Conservation (phyloP, 1,284 basidiomycete genomes). For the Puccinia horiana region DNA sequence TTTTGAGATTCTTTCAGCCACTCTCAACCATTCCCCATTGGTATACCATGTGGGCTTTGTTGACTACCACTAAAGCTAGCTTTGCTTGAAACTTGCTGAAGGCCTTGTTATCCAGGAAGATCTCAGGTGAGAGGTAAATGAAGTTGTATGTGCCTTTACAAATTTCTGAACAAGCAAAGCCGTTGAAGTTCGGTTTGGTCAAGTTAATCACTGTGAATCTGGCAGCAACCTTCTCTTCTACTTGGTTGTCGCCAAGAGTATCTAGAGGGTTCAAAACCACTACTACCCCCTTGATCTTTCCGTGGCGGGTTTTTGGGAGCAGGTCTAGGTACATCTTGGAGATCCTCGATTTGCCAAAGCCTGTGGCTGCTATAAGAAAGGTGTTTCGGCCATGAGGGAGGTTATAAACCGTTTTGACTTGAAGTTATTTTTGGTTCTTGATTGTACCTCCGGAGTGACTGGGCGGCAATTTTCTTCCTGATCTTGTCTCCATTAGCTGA, state of each 20-base stretch:
- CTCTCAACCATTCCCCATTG: slow-evolving; percentile 13
- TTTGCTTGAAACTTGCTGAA: slow-evolving; percentile 17
- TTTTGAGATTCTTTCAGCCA: slow-evolving; percentile 2
- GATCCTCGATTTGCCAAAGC: not conserved
- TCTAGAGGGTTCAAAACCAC: slow-evolving; percentile 2
- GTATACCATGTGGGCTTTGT: slow-evolving; percentile 23
- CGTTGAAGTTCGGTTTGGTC: not conserved
- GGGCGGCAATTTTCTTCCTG: no score
- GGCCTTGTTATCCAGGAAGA: no score
- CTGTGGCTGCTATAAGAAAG: no score
- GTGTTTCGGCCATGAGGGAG: no score
- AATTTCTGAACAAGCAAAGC: not conserved
- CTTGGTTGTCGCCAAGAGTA: slow-evolving; percentile 13
- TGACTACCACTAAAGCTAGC: not conserved
- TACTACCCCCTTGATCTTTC: not conserved
- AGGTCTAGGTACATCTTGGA: not conserved
- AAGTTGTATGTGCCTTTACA: not conserved
- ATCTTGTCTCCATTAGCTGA: no score
- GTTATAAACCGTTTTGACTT: no score
- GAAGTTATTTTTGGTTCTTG: no score
- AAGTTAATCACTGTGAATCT: slow-evolving; percentile 26
- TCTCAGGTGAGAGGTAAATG: slow-evolving; percentile 3
- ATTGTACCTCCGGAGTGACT: no score
- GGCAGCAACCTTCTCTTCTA: not conserved
- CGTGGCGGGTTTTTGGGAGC: not conserved